Percentiles rank a stretch among this genome's conserved stretches.
These are phyloP conservation scores for Proliferodiscus dingleyae DNA, from an alignment of 2,329 filamentous ascomycete species.

Conservation along the genomic window DNA sequence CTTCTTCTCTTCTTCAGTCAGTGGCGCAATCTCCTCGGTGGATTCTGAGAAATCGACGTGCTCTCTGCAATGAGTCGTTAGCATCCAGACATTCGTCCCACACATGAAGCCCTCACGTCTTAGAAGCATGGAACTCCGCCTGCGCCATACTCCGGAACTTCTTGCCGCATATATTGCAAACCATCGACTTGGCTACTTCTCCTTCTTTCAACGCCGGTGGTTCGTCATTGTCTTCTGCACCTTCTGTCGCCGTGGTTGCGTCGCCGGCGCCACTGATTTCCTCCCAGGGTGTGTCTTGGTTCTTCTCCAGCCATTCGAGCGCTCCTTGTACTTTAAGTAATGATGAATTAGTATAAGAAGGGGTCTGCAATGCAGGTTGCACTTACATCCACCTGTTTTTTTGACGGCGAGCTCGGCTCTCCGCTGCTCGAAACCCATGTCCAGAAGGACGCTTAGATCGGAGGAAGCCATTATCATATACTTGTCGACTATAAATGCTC, in stretches of 20 bases:
- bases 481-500: not conserved
- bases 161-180: slow-evolving; percentile 95
- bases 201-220: slow-evolving; percentile 65
- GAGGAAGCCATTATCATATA: slow-evolving; percentile 48
- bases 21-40: slow-evolving; percentile 81
- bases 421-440: slow-evolving; percentile 79
- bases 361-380: not conserved
- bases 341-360: slow-evolving; percentile 4
- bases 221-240: slow-evolving; percentile 50
- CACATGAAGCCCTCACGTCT: slow-evolving; percentile 58
- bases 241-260: slow-evolving; percentile 38
- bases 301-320: slow-evolving; percentile 90
- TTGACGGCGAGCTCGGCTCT: slow-evolving; percentile 80
- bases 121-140: slow-evolving; percentile 85
- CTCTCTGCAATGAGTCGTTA: slow-evolving; percentile 46
- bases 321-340: slow-evolving; percentile 68
- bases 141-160: slow-evolving; percentile 76
- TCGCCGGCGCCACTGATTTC: slow-evolving; percentile 66
- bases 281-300: slow-evolving; percentile 81
- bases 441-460: slow-evolving; percentile 57
- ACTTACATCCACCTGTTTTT: slow-evolving; percentile 72
- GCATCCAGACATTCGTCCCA: no score
- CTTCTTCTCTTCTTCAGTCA: slow-evolving; percentile 90
- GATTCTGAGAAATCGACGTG: slow-evolving; percentile 92
- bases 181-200: slow-evolving; percentile 70